Conservation (phyloP, 1,284 basidiomycete species). For the Mycena sp. region DNA sequence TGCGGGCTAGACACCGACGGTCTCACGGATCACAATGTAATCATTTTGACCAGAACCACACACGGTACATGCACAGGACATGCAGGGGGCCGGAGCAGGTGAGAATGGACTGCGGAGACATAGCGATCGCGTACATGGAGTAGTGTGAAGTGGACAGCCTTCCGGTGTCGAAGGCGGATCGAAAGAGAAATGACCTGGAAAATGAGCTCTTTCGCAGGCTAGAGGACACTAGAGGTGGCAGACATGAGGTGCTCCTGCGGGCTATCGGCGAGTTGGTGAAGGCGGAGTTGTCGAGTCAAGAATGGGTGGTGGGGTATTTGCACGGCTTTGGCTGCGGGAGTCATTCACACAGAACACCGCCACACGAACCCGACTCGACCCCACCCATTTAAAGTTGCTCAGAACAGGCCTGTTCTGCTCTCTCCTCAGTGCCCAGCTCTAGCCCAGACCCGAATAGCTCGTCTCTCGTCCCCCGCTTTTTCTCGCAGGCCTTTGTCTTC, state of each 20-base stretch:
- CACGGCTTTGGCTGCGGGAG: too few relatives aligned
- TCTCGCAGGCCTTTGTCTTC: conserved; percentile 41
- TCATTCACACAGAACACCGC: too few relatives aligned
- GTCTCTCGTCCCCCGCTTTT: background rate
- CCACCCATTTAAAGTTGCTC: too few relatives aligned
- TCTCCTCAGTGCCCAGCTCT: background rate
- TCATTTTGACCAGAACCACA: background rate
- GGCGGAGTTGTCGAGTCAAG: too few relatives aligned
- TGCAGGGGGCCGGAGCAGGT: background rate
- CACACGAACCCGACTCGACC: too few relatives aligned
- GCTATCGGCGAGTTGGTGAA: too few relatives aligned
- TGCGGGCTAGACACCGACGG: background rate
- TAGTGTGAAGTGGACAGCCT: conserved; percentile 19
- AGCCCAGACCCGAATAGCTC: background rate
- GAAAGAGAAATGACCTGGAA: background rate
- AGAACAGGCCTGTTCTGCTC: background rate
- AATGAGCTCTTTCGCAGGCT: too few relatives aligned
- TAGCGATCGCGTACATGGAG: conserved; percentile 2
- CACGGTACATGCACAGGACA: conserved; percentile 23
- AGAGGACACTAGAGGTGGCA: too few relatives aligned
- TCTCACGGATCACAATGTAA: conserved; percentile 5
- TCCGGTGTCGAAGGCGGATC: background rate
- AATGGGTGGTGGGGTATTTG: too few relatives aligned
- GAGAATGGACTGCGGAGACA: conserved; percentile 15
- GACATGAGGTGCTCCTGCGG: too few relatives aligned